Evolutionary conservation across 164 flowering plant genomes (phyloP).

Genomic region (Euptelea pleiosperma): DNA sequence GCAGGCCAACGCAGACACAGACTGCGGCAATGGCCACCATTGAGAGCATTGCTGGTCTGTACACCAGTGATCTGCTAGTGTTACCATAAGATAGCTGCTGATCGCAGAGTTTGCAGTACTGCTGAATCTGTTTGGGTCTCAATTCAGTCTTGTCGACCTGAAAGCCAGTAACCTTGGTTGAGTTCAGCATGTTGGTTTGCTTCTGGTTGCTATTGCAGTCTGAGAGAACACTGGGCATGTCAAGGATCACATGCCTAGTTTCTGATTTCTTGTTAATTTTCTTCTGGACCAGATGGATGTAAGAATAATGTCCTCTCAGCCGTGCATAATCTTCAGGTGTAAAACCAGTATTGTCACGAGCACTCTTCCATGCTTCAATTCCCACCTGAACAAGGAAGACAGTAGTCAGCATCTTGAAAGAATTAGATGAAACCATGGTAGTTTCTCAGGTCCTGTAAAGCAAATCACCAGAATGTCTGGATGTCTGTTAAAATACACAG

Average conservation of each 20-base stretch:
- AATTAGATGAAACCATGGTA: not conserved
- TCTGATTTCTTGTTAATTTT: conserved; percentile 45
- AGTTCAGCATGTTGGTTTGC: conserved; percentile 13
- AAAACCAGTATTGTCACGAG: conserved; percentile 57
- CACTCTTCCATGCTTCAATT: conserved; percentile 63
- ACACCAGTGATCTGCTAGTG: conserved; percentile 36
- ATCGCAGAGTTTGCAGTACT: conserved; percentile 49
- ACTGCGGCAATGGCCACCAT: conserved; percentile 89
- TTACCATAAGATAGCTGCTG: conserved; percentile 33
- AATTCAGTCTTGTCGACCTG: conserved; percentile 30
- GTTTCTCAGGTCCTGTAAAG: too few relatives aligned
- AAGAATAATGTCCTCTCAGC: conserved; percentile 52
- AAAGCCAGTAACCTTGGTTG: conserved; percentile 29
- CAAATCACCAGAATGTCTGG: too few relatives aligned
- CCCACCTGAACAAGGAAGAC: conserved; percentile 56
- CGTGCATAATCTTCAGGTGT: conserved; percentile 75
- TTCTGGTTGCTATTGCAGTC: conserved; percentile 31
- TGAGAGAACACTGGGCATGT: conserved; percentile 35
- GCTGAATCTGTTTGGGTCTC: conserved; percentile 7
- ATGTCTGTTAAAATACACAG: not conserved
- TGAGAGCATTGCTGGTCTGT: conserved; percentile 77
- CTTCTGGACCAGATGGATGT: conserved; percentile 59
- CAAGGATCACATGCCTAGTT: conserved; percentile 47
- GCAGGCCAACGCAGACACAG: conserved; percentile 80
- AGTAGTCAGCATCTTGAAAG: conserved; percentile 9